Percentiles rank a stretch among this genome's conserved stretches.
These are phyloP conservation scores for Cercospora zeina DNA, from an alignment of 2,329 filamentous ascomycete species.

Conservation along the genomic window DNA sequence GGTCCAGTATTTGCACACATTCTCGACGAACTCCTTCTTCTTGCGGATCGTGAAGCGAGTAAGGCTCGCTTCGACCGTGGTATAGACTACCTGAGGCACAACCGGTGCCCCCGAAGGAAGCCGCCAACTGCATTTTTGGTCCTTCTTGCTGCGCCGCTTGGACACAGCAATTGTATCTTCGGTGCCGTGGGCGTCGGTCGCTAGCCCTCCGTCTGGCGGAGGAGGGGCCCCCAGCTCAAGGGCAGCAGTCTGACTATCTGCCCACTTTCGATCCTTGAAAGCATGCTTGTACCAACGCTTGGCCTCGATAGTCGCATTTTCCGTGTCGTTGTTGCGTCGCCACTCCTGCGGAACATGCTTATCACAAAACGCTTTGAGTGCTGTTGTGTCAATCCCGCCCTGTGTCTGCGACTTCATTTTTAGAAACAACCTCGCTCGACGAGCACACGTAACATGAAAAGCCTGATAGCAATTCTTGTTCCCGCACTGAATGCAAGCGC, in stretches of 20 bases:
- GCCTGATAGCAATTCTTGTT: slow-evolving; percentile 97
- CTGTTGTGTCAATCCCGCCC: slow-evolving; percentile 73
- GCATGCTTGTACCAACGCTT: slow-evolving; percentile 86
- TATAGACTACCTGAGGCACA: slow-evolving; percentile 83
- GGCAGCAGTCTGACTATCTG: slow-evolving; percentile 81
- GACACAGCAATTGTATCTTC: slow-evolving; percentile 57
- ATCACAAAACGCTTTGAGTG: slow-evolving; percentile 93
- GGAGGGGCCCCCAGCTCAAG: slow-evolving; percentile 73
- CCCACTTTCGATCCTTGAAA: slow-evolving; percentile 89
- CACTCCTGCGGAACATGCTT: slow-evolving; percentile 91
- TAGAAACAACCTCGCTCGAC: slow-evolving; percentile 80
- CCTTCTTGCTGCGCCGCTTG: slow-evolving; percentile 61
- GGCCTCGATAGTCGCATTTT: slow-evolving; percentile 75
- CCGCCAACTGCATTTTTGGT: slow-evolving; percentile 77
- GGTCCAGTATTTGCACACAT: slow-evolving; percentile 97
- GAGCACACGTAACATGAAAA: slow-evolving; percentile 95
- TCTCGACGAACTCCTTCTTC: slow-evolving; percentile 86
- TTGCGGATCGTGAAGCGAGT: slow-evolving; percentile 81
- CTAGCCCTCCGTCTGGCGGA: slow-evolving; percentile 45
- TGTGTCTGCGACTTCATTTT: slow-evolving; percentile 95
- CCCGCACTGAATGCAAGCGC: slow-evolving; percentile 95
- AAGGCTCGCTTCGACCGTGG: slow-evolving; percentile 79
- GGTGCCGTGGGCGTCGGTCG: slow-evolving; percentile 45
- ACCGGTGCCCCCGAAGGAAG: slow-evolving; percentile 92
- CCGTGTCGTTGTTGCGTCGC: slow-evolving; percentile 79